Base-by-base conservation (phyloP, 257 asterid genomes). In the Jasminum sambac region DNA sequence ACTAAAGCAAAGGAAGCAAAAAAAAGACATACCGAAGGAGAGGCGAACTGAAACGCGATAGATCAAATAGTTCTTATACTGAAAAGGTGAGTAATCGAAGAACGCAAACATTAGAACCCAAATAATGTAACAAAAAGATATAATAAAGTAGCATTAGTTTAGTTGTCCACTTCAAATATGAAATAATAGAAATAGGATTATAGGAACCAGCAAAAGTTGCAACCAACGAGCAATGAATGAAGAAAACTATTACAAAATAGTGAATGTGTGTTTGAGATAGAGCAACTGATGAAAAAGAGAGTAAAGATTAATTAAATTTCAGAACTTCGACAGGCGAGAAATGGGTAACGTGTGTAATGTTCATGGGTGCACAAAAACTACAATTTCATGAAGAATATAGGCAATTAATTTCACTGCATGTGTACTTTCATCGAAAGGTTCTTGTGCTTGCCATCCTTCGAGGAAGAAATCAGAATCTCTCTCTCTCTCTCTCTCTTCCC, bases 341-440 rank as follows among this genome's bases (percentile, higher is more conserved):
- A 60, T 50, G 48, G 5, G 23, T 12, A 48, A 58, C 8, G 10
- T 24, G 23, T 34, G 16, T 38, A 60, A 13, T 40, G 44, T 25
- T 30, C 7, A 61, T 60, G n/a, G 57, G 61, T 8, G 57, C 25
- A 16, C 19, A 50, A 17, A 6, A 1, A 1, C 7, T 10, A 17
- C n/a, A 30, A 30, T 1, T 30, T 30, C 36, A n/a, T 30, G 1
- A 30, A 8, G 36, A 41, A 12, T 11, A 66, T 14, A 38, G 50
- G 62, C 52, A 26, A 48, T 8, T 19, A 43, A 34, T 5, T 41
- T 57, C 14, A 41, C n/a, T 4, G 4, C 68, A 21, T 26, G 11
- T 43, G 64, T 57, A 58, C 42, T 58, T 68, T 80, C 24, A 17
- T 25, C 46, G 23, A 63, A 58, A 68, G 57, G 72, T 55, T 55